These are phyloP conservation scores for Aspergillus thermomutatus DNA, from an alignment of 2,329 filamentous ascomycete species.

Conservation along the genomic window DNA sequence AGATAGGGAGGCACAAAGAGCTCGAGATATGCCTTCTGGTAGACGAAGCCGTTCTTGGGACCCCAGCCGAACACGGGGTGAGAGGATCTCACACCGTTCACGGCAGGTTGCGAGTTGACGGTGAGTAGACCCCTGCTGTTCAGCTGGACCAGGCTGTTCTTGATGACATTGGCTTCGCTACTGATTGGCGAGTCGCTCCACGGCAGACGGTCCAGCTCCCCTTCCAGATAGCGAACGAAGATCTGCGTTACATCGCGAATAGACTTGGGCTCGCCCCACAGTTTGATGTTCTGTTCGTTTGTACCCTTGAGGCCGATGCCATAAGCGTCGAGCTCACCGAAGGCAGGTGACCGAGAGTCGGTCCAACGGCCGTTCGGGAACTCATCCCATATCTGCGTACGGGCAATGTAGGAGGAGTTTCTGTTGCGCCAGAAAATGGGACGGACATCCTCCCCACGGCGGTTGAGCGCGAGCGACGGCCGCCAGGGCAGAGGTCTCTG, in stretches of 20 bases:
- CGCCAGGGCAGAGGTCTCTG: conserved; percentile 95
- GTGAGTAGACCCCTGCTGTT: conserved; percentile 87
- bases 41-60: conserved; percentile 90
- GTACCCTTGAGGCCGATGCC: conserved; percentile 90
- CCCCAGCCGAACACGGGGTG: conserved; percentile 92
- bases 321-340: conserved; percentile 91
- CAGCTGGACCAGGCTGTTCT: conserved; percentile 70
- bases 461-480: conserved; percentile 83
- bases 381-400: conserved; percentile 98
- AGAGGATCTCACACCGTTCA: conserved; percentile 84
- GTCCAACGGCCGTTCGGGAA: conserved; percentile 99
- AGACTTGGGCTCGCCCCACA: conserved; percentile 83
- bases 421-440: conserved; percentile 99
- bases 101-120: conserved; percentile 95
- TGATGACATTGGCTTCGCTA: conserved; percentile 75
- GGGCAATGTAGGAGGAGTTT: conserved; percentile 90
- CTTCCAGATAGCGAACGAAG: conserved; percentile 81
- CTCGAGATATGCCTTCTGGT: conserved; percentile 97
- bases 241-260: conserved; percentile 76
- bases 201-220: conserved; percentile 75
- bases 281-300: conserved; percentile 91
- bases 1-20: conserved; percentile 79
- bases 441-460: conserved; percentile 89
- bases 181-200: conserved; percentile 93
- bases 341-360: conserved; percentile 92